A percentile compares a stretch with the other conserved stretches of the same genome.
Evolutionary conservation across 345 rosid genomes (phyloP).

Genomic region (Lepidium aucheri): DNA sequence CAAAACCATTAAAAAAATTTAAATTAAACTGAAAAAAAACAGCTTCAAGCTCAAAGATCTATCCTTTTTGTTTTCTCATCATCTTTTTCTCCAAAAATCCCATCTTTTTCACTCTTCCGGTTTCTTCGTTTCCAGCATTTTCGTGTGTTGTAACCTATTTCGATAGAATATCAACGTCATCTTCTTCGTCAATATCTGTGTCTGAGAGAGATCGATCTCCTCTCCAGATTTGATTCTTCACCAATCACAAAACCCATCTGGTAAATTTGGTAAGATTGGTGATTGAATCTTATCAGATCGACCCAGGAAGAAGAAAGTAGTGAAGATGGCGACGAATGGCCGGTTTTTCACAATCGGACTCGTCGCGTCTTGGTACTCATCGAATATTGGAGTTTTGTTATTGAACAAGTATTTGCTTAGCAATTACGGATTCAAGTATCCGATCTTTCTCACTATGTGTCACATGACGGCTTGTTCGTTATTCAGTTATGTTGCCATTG

Average conservation of each 20-base stretch:
- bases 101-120: background rate
- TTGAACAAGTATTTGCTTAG: slow-evolving; percentile 89
- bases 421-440: slow-evolving; percentile 97
- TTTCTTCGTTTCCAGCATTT: background rate
- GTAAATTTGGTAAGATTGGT: background rate
- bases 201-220: background rate
- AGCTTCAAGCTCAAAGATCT: slow-evolving; percentile 26
- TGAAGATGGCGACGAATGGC: slow-evolving; percentile 43
- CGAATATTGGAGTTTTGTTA: slow-evolving; percentile 90
- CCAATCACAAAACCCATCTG: background rate
- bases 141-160: slow-evolving; percentile 15
- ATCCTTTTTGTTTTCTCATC: slow-evolving; percentile 9
- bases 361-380: slow-evolving; percentile 81
- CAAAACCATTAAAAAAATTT: background rate
- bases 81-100: background rate
- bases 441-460: slow-evolving; percentile 98
- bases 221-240: slow-evolving; percentile 7
- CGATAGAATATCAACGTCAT: background rate
- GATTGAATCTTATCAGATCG: slow-evolving; percentile 5
- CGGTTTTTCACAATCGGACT: slow-evolving; percentile 77
- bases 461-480: slow-evolving; percentile 99
- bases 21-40: background rate
- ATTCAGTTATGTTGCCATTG: slow-evolving; percentile 86
- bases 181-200: background rate
- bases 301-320: background rate